Evolutionary conservation across 352 stramenopile species (phyloP).

Genomic region (Globisporangium lucens): DNA sequence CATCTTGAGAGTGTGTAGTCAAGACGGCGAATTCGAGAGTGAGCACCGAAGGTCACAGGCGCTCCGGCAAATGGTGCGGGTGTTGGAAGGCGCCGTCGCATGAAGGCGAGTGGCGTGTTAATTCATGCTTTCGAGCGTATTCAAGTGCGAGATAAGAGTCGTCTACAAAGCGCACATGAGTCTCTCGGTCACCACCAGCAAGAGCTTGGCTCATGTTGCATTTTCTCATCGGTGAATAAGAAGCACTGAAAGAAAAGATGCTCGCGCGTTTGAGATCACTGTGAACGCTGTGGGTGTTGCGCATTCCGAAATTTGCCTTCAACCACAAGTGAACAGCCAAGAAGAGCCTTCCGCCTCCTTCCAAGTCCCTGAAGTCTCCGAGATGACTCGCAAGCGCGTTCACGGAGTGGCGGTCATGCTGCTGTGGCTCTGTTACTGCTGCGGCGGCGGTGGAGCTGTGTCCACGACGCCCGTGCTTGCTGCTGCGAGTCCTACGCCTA

Average conservation of each 20-base stretch:
- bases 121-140: neutral
- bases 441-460: neutral
- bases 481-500: neutral
- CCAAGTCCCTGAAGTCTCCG: neutral
- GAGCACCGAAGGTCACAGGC: neutral
- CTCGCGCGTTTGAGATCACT: neutral
- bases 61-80: neutral
- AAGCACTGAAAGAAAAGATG: neutral
- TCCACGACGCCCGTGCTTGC: neutral
- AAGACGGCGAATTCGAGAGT: conserved; percentile 16
- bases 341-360: neutral
- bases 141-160: neutral
- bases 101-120: neutral
- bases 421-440: conserved; percentile 6
- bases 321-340: neutral
- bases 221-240: neutral
- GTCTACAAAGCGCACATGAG: neutral
- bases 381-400: neutral
- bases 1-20: conserved; percentile 10
- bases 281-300: too few relatives aligned
- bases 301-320: conserved; percentile 5
- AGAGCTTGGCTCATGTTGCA: neutral
- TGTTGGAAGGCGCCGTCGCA: neutral
- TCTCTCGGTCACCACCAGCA: neutral
- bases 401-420: neutral